Conservation (phyloP, 257 asterid genomes). For the Petunia secreta region DNA sequence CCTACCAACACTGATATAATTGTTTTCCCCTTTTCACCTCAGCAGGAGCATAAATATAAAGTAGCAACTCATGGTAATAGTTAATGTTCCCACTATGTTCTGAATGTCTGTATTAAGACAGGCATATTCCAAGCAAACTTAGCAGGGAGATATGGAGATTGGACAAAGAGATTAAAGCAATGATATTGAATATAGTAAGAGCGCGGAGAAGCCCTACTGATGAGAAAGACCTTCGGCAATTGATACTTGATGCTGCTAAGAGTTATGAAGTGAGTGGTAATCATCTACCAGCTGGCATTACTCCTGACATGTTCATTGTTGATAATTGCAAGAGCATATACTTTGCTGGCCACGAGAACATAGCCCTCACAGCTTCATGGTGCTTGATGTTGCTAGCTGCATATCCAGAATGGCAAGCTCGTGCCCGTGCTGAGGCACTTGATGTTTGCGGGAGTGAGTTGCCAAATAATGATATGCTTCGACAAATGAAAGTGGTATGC, state of each 20-base stretch:
- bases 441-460: conserved; percentile 50
- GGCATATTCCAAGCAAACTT: conserved; percentile 64
- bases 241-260: conserved; percentile 64
- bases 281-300: conserved; percentile 40
- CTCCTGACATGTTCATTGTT: conserved; percentile 51
- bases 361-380: conserved; percentile 73
- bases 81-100: background rate
- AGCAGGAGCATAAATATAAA: background rate
- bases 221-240: conserved; percentile 59
- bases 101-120: conserved; percentile 33
- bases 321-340: conserved; percentile 79
- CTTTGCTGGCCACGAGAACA: conserved; percentile 76
- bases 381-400: conserved; percentile 72
- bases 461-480: conserved; percentile 58
- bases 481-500: conserved; percentile 66
- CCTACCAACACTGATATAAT: background rate
- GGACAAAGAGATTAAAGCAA: conserved; percentile 56
- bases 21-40: background rate
- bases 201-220: conserved; percentile 32
- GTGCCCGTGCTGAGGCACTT: conserved; percentile 67
- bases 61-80: conserved; percentile 8
- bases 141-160: conserved; percentile 62
- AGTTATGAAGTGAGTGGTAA: conserved; percentile 39
- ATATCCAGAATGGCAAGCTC: conserved; percentile 80
- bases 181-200: conserved; percentile 56